Base-by-base conservation (phyloP, 1,139 yeast genomes). In the Lizanozyma gosingica region DNA sequence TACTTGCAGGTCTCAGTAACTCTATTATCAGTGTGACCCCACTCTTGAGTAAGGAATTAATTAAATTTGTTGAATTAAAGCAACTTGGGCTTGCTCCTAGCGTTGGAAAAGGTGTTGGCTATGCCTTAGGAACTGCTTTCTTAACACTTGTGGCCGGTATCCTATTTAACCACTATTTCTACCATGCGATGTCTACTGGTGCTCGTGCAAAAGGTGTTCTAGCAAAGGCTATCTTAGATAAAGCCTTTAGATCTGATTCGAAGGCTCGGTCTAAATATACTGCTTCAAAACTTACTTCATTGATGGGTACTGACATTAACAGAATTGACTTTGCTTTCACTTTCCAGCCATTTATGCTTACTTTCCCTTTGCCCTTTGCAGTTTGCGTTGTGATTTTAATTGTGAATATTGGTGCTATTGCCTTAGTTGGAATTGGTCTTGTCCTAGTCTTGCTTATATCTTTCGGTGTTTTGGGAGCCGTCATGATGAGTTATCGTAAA, bases 281-380 rank as follows among this genome's bases (percentile, higher is more conserved):
- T 2, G 39, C 52, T 1, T 63, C 66, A 29, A 62, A 59, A 41
- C 59, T 65, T 43, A 65, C 71, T 15, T 62, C 80, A 15, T 60
- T 85, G 54, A 72, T 86, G 60, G 82, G 92, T 14, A 80, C 94
- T 2, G 95, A 86, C 55, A 68, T 87, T 42, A 76, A 90, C 18
- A 75, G 95, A 53, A 73, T 87, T 35, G 95, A 86, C 54, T 74
- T 84, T 53, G 92, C 94, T 3, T 57, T 79, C 32, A 77, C 80
- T 6, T 83, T 82, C 60, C 82, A 80, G 49, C 86, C 88, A 2
- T 76, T 79, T 53, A 60, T 79, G 11, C 59, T 82, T 44, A 70
- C 80, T 15, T 72, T 83, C 51, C 83, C 88, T 0, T 64, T 79
- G n/a, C 75, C 83, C 1, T 59, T 80, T 14, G 71, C 65, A 14